A percentile compares a stretch with the other conserved stretches of the same genome.
Conservation (phyloP, 176 grass and related monocot species). For the maize (Zea mays) region DNA sequence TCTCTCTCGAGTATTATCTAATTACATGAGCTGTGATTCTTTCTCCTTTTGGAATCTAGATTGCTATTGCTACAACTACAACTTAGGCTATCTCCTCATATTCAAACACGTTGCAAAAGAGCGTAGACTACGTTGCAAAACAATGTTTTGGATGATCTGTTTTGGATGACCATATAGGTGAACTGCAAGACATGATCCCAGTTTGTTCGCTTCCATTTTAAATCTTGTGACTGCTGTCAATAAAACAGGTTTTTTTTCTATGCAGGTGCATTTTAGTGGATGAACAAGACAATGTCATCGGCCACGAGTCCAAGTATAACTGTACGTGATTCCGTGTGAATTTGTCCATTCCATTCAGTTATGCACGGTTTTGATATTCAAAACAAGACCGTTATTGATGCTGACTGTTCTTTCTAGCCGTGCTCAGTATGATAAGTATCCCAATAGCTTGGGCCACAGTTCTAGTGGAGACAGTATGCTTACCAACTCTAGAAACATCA, state of each 20-base stretch:
- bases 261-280: constrained; percentile 94
- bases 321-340: constrained; percentile 47
- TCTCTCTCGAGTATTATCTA: background rate
- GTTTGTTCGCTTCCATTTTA: background rate
- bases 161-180: too few species aligned
- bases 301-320: constrained; percentile 88
- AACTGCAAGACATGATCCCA: too few species aligned
- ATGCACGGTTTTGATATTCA: background rate
- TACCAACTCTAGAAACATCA: too few species aligned
- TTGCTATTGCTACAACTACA: background rate
- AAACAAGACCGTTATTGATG: background rate
- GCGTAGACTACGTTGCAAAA: too few species aligned
- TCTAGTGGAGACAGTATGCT: too few species aligned
- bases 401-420: background rate
- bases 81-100: background rate
- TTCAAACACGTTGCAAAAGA: too few species aligned
- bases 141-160: too few species aligned
- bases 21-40: background rate
- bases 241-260: constrained; percentile 7
- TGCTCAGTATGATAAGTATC: background rate
- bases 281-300: constrained; percentile 77
- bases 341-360: background rate
- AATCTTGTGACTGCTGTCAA: background rate
- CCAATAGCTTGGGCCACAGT: too few species aligned
- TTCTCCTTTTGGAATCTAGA: background rate